A percentile compares a stretch with the other conserved stretches of the same genome.
These are phyloP conservation scores for Colletotrichum sp. DNA, from an alignment of 2,329 filamentous ascomycete species.

Conservation along the genomic window DNA sequence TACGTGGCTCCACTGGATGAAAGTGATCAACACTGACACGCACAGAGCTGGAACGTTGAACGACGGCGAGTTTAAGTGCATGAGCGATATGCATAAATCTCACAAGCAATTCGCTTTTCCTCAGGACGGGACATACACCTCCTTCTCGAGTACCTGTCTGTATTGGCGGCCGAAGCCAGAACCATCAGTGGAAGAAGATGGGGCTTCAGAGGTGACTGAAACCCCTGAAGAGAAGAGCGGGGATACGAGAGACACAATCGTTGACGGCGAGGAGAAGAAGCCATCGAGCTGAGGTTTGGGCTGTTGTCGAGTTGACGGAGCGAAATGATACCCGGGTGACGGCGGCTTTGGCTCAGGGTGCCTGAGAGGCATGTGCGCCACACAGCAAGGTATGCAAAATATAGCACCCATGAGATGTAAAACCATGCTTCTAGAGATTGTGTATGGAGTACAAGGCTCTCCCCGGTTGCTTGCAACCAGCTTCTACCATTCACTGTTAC, in stretches of 20 bases:
- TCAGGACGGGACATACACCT: conserved; percentile 36
- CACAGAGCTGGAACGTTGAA: conserved; percentile 11
- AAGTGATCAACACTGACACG: background rate
- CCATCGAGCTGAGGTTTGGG: too few species aligned
- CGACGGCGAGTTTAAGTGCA: conserved; percentile 29
- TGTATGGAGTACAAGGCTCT: background rate
- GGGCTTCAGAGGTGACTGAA: background rate
- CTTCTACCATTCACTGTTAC: background rate
- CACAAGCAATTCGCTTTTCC: conserved; percentile 40
- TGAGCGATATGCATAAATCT: conserved; percentile 34
- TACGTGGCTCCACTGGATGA: conserved; percentile 29
- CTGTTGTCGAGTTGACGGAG: background rate
- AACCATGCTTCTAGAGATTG: background rate
- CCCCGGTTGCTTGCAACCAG: background rate
- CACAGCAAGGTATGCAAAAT: background rate
- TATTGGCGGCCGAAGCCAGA: conserved; percentile 35
- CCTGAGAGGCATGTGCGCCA: background rate
- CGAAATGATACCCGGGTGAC: background rate
- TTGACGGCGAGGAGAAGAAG: background rate
- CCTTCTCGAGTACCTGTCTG: conserved; percentile 44
- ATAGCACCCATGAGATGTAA: background rate
- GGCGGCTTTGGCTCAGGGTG: background rate
- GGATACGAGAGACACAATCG: fast-evolving
- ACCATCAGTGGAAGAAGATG: background rate
- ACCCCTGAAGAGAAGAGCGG: background rate